A percentile compares a stretch with the other conserved stretches of the same genome.
Evolutionary conservation across 2,329 filamentous ascomycete genomes (phyloP).

Genomic region (Botrytis pseudocinerea): DNA sequence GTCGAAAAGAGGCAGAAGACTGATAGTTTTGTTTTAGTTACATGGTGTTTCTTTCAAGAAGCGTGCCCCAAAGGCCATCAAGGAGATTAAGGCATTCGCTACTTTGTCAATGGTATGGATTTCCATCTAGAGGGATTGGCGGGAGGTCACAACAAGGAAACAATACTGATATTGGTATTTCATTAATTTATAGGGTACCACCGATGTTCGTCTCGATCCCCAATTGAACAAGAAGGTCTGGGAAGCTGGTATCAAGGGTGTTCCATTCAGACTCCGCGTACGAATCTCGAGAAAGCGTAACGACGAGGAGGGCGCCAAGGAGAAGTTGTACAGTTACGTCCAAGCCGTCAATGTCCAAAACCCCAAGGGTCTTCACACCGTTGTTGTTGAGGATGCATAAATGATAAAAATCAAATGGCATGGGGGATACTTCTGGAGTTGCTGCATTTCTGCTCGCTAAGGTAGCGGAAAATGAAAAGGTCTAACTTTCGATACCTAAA

Average conservation of each 20-base stretch:
- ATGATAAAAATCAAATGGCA: constrained; percentile 32
- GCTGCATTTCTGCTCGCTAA: constrained; percentile 38
- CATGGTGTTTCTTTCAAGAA: constrained; percentile 99
- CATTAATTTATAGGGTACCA: constrained; percentile 70
- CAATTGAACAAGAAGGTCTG: constrained; percentile 99
- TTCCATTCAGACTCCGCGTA: constrained; percentile 94
- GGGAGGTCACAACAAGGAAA: background rate
- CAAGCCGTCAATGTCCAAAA: constrained; percentile 99
- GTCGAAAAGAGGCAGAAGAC: constrained; percentile 37
- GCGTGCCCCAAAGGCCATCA: constrained; percentile 96
- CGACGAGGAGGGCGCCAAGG: constrained; percentile 98
- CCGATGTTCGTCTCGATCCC: constrained; percentile 96
- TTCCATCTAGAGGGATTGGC: constrained; percentile 6
- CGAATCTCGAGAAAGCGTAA: constrained; percentile 99
- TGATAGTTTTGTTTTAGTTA: constrained; percentile 66
- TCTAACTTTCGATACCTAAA: constrained; percentile 31
- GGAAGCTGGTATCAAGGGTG: constrained; percentile 98
- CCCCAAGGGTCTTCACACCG: constrained; percentile 94
- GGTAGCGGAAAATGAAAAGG: constrained; percentile 40
- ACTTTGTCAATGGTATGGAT: constrained; percentile 87
- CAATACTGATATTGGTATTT: constrained; percentile 24
- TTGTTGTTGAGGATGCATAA: constrained; percentile 74
- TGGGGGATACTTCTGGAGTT: constrained; percentile 37
- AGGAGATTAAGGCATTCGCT: constrained; percentile 98
- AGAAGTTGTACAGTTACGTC: constrained; percentile 99